A percentile compares a stretch with the other conserved stretches of the same genome.
Evolutionary conservation across 1,284 basidiomycete species (phyloP).

Genomic region (Golubevia pallescens): DNA sequence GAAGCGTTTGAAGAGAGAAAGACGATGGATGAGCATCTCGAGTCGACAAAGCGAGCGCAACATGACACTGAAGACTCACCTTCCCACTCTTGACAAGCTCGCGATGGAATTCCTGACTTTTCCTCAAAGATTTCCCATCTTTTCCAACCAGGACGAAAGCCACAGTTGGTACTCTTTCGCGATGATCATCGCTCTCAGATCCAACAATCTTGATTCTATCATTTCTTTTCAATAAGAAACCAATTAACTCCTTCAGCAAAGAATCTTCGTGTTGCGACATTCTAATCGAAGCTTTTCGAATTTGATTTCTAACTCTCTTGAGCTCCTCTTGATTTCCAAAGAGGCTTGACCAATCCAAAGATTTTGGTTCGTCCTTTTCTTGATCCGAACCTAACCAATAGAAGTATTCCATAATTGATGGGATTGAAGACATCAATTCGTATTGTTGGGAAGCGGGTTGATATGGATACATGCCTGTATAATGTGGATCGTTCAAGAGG

Average conservation of each 20-base stretch:
- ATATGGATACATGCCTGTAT: slow-evolving; percentile 75
- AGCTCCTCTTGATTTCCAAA: neutral
- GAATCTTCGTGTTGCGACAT: slow-evolving; percentile 68
- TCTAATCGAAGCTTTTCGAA: slow-evolving; percentile 46
- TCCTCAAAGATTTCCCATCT: slow-evolving; percentile 66
- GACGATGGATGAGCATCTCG: no score
- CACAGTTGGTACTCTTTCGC: slow-evolving; percentile 72
- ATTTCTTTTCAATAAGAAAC: slow-evolving; percentile 65
- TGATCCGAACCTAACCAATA: slow-evolving; percentile 66
- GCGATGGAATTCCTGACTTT: slow-evolving; percentile 72
- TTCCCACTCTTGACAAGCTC: slow-evolving; percentile 68
- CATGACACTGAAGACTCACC: slow-evolving; percentile 67
- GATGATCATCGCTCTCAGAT: slow-evolving; percentile 64
- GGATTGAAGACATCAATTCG: slow-evolving; percentile 72
- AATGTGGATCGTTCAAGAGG: slow-evolving; percentile 67
- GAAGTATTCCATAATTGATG: slow-evolving; percentile 73
- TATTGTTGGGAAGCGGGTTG: slow-evolving; percentile 70
- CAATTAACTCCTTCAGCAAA: slow-evolving; percentile 67
- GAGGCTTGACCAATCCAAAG: slow-evolving; percentile 15
- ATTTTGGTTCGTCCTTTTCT: slow-evolving; percentile 7
- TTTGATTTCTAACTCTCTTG: slow-evolving; percentile 64
- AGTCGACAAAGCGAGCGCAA: no score
- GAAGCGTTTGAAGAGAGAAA: neutral
- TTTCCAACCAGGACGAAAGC: slow-evolving; percentile 72
- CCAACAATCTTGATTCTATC: slow-evolving; percentile 72